Conservation (phyloP, 1,284 basidiomycete species). For the Tremellales sp. region DNA sequence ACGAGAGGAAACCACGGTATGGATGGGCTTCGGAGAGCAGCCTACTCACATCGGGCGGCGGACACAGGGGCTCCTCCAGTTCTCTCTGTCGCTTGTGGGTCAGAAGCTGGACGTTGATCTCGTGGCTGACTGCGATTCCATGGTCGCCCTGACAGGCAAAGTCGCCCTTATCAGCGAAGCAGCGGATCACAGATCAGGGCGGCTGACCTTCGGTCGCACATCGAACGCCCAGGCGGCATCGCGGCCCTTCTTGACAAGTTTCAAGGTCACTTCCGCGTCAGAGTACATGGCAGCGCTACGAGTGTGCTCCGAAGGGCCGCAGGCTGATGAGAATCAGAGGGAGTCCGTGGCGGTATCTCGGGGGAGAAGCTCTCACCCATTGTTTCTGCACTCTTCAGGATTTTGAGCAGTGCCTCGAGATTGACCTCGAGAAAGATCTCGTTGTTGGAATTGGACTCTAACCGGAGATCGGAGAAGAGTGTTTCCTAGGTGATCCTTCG, state of each 20-base stretch:
- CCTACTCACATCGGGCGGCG: conserved; percentile 71
- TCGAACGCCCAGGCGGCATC: conserved; percentile 44
- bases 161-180: neutral
- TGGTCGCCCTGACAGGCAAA: conserved; percentile 13
- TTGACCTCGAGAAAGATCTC: conserved; percentile 68
- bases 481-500: conserved; percentile 50
- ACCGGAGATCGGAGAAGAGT: conserved; percentile 74
- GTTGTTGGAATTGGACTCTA: conserved; percentile 77
- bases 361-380: conserved; percentile 35
- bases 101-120: conserved; percentile 58
- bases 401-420: conserved; percentile 66
- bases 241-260: conserved; percentile 53
- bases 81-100: conserved; percentile 65
- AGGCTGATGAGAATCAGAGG: neutral
- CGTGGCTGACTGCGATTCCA: conserved; percentile 44
- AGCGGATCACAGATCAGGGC: neutral
- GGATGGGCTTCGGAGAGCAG: conserved; percentile 4
- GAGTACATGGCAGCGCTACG: conserved; percentile 44
- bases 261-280: conserved; percentile 68
- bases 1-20: no score
- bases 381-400: conserved; percentile 54
- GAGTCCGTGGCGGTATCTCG: neutral
- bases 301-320: neutral
- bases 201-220: conserved; percentile 33
- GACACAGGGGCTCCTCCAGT: conserved; percentile 77